A percentile compares a stretch with the other conserved stretches of the same genome.
These are phyloP conservation scores for Penicillium sp. DNA, from an alignment of 2,329 filamentous ascomycete species.

Conservation along the genomic window DNA sequence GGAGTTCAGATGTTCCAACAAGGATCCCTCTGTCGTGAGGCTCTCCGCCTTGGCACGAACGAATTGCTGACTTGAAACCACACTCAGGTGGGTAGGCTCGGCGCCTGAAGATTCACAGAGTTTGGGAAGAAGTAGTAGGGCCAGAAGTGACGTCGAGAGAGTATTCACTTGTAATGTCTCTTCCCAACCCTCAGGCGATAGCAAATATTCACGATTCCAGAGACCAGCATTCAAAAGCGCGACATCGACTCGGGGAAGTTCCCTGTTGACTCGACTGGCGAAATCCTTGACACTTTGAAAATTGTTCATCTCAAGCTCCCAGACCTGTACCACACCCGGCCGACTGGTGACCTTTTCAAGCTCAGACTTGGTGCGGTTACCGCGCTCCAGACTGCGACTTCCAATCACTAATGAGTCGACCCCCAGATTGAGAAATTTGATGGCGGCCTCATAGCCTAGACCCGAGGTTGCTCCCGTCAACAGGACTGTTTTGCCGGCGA, in stretches of 20 bases:
- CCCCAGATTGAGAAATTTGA: constrained; percentile 48
- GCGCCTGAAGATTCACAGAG: constrained; percentile 35
- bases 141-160: constrained; percentile 58
- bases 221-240: constrained; percentile 50
- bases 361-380: constrained; percentile 41
- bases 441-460: constrained; percentile 52
- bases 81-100: constrained; percentile 43
- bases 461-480: constrained; percentile 55
- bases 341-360: constrained; percentile 37
- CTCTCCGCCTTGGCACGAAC: constrained; percentile 33
- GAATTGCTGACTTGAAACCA: constrained; percentile 48
- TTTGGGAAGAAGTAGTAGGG: constrained; percentile 53
- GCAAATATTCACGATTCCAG: constrained; percentile 38
- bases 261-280: constrained; percentile 35
- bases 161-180: constrained; percentile 59
- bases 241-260: constrained; percentile 45
- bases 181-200: constrained; percentile 50
- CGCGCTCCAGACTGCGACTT: constrained; percentile 46
- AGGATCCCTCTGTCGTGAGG: constrained; percentile 29
- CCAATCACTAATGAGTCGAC: constrained; percentile 49
- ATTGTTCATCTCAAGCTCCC: constrained; percentile 49
- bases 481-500: constrained; percentile 49
- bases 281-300: constrained; percentile 50
- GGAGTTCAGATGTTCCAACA: constrained; percentile 39
- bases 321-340: constrained; percentile 42